Base-by-base conservation (phyloP, 306 rosid genomes). In the Argentina anserina region DNA sequence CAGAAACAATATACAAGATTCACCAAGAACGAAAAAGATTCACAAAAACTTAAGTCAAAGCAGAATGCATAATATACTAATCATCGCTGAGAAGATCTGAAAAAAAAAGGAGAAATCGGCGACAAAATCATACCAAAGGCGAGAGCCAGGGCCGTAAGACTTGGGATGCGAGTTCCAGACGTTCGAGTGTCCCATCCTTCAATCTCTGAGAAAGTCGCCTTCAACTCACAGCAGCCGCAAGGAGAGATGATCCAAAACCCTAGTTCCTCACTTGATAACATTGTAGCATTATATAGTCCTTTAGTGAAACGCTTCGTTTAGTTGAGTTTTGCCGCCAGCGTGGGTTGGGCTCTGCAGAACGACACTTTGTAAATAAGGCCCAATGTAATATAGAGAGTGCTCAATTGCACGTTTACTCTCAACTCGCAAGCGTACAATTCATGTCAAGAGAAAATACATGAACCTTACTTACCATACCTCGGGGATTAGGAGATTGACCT, bases 71-170 rank as follows among this genome's bases (percentile, higher is more conserved):
- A 31, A 47, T 0, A 47, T 5, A 33, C n/a, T n/a, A n/a, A 46
- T 15, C 7, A 46, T 18, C 3, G 21, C 5, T n/a, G n/a, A 2
- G 58, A 31, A 53, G 61, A 23, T 53, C 31, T 15, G 31, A n/a
- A 53, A 17, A 21, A 12, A 23, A 12, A 1, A 13, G 2, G 17
- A 45, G 3, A 14, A 21, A 59, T 70, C 2, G 28, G 5, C 28
- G 17, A 37, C 2, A 33, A 33, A 68, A 4, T 36, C 39, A 21
- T 55, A 83, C 87, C 87, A 86, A 29, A 84, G 47, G 14, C 85
- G 85, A 74, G 90, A 86, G 26, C 90, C 90, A 21, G 85, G 90
- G 29, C 87, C 87, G 28, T 86, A 86, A 71, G 40, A 83, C 78
- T 86, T 86, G 0, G 90, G 85, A 50, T 86, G 87, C 26, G 87